Conservation (phyloP, 208 protist genomes). For the Wallacemonas rigidus region DNA sequence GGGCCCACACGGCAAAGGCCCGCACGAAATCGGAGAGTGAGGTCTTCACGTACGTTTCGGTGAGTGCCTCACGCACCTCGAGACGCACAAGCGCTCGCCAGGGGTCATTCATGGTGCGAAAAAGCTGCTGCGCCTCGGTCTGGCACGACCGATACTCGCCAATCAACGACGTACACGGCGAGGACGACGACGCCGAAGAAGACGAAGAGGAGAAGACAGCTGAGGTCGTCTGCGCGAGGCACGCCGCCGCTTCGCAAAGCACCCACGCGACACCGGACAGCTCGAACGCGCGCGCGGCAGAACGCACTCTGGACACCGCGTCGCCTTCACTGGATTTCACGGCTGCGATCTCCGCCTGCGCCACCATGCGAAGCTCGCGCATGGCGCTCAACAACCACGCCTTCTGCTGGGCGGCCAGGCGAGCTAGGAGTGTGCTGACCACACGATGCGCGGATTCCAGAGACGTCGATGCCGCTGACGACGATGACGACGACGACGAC, state of each 20-base stretch:
- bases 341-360: background rate
- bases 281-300: background rate
- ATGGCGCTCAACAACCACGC: background rate
- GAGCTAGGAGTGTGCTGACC: background rate
- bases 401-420: background rate
- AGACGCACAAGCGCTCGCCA: background rate
- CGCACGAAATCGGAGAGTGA: background rate
- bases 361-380: background rate
- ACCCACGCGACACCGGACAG: background rate
- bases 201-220: background rate
- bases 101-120: constrained; percentile 4
- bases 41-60: background rate
- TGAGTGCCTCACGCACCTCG: background rate
- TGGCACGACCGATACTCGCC: background rate
- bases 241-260: background rate
- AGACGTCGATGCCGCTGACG: too few relatives aligned
- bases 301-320: background rate
- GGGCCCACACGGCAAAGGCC: background rate
- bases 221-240: background rate
- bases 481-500: too few relatives aligned
- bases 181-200: background rate
- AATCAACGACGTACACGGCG: background rate
- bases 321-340: background rate
- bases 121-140: background rate
- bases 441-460: too few relatives aligned